Percentiles rank a stretch among this genome's conserved stretches.
These are phyloP conservation scores for Beta corolliflora DNA, from an alignment of 179 eudicot genomes.

Conservation along the genomic window DNA sequence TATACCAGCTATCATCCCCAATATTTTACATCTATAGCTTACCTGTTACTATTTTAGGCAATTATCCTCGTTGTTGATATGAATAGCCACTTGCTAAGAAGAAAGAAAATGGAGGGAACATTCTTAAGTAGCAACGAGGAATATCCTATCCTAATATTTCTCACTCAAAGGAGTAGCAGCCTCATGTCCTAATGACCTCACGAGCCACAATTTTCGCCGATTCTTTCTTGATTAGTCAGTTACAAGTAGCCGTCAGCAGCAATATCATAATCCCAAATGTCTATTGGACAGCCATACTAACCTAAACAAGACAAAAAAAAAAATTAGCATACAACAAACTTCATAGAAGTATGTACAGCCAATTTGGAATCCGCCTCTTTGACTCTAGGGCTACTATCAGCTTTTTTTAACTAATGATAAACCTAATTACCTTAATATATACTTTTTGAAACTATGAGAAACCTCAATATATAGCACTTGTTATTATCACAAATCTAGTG, in stretches of 20 bases:
- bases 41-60: no score
- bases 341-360: background rate
- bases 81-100: background rate
- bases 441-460: no score
- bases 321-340: no score
- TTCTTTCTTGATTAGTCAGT: background rate
- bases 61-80: background rate
- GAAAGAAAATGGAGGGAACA: background rate
- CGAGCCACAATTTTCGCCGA: background rate
- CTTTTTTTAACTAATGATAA: no score
- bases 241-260: background rate
- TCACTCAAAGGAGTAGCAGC: background rate
- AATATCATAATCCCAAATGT: background rate
- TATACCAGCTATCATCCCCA: no score
- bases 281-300: background rate
- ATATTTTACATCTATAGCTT: no score
- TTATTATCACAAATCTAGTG: no score
- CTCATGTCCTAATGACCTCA: slow-evolving; percentile 2
- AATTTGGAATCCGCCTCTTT: no score
- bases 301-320: background rate
- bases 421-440: no score
- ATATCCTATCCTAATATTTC: slow-evolving; percentile 13
- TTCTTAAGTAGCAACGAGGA: background rate
- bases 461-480: no score
- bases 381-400: no score